phyloP scores from a whole-genome alignment of 352 stramenopile species.

The Phytophthora palmivora region DNA sequence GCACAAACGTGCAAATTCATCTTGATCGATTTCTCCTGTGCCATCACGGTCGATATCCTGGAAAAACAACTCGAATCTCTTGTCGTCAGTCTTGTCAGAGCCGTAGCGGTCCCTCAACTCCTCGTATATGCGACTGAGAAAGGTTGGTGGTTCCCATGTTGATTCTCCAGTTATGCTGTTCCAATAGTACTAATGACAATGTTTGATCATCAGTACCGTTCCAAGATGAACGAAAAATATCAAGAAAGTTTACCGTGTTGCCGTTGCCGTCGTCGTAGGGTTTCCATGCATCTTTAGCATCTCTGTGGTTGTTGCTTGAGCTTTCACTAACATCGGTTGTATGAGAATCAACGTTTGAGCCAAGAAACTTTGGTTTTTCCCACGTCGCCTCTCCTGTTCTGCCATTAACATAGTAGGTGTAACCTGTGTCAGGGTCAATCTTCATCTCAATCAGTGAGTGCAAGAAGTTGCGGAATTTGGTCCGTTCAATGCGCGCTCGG shows the following conservation, averaged over 20 bases:
- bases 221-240: not conserved
- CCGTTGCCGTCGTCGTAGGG: conserved; percentile 64
- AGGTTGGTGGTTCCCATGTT: conserved; percentile 62
- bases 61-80: conserved; percentile 75
- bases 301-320: conserved; percentile 9
- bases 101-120: conserved; percentile 64
- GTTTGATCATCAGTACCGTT: conserved; percentile 4
- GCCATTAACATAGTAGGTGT: conserved; percentile 67
- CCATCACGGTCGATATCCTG: conserved; percentile 65
- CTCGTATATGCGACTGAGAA: conserved; percentile 62
- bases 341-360: not conserved
- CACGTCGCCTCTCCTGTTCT: conserved; percentile 71
- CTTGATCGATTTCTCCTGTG: conserved; percentile 65
- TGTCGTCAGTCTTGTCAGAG: conserved; percentile 53
- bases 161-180: conserved; percentile 72
- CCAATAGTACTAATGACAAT: conserved; percentile 68
- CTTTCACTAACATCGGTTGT: conserved; percentile 2
- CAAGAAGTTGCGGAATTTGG: conserved; percentile 66
- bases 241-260: conserved; percentile 52
- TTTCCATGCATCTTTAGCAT: conserved; percentile 51
- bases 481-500: conserved; percentile 63
- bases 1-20: conserved; percentile 70
- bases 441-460: conserved; percentile 63
- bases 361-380: conserved; percentile 48
- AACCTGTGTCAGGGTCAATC: conserved; percentile 49